Percentiles rank a stretch among this genome's conserved stretches.
Conservation (phyloP, 2,329 filamentous ascomycete genomes). For the Corinectria fuckeliana region DNA sequence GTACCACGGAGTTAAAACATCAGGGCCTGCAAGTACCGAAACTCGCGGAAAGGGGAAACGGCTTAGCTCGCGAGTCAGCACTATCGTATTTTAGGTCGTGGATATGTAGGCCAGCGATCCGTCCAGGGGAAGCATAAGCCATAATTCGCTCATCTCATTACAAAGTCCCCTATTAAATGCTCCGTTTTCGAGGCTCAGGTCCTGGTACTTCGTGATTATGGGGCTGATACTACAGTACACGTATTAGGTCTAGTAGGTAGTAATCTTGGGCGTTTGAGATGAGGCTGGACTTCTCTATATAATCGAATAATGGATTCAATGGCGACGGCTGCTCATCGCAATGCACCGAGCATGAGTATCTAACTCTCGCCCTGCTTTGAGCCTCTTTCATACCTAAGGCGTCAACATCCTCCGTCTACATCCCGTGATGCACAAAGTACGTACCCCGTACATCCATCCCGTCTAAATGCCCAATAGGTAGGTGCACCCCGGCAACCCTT, state of each 20-base stretch:
- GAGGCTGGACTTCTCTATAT: background rate
- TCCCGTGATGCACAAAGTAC: no score
- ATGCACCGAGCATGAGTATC: background rate
- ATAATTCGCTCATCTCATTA: background rate
- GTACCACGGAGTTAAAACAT: background rate
- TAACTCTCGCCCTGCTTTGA: background rate
- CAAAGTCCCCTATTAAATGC: background rate
- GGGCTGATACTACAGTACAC: background rate
- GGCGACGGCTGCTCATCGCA: background rate
- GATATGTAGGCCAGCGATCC: background rate
- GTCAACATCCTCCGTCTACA: no score
- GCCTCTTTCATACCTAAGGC: background rate
- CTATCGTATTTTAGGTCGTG: background rate
- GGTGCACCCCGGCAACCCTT: background rate
- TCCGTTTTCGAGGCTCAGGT: background rate
- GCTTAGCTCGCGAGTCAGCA: background rate
- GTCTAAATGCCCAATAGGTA: background rate
- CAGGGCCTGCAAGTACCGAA: conserved; percentile 1
- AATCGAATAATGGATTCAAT: background rate
- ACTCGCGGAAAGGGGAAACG: background rate
- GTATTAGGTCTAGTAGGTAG: no score
- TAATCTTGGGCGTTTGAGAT: background rate
- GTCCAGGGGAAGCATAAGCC: background rate
- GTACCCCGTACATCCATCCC: background rate
- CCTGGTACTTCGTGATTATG: background rate